Evolutionary conservation across 345 rosid genomes (phyloP).

Genomic region (Geranium brycei): DNA sequence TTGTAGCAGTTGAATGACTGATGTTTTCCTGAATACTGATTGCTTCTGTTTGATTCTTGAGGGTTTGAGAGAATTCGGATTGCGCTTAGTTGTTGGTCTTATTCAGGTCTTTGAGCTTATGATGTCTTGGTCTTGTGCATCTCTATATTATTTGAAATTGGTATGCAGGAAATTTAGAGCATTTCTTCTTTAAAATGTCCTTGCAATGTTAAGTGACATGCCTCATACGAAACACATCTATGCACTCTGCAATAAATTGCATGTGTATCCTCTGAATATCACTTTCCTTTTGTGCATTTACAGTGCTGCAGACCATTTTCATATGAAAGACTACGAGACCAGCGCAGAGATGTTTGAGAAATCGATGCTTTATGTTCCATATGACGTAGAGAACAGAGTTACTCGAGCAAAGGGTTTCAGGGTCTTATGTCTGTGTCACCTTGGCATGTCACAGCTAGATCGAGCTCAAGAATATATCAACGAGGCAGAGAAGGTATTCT

Average conservation of each 20-base stretch:
- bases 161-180: not conserved
- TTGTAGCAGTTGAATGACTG: not conserved
- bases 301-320: conserved; percentile 75
- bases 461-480: conserved; percentile 75
- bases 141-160: not conserved
- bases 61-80: not conserved
- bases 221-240: too few species aligned
- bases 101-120: not conserved
- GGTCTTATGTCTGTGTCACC: conserved; percentile 83
- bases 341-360: conserved; percentile 90
- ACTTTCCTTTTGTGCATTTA: conserved; percentile 2
- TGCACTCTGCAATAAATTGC: too few species aligned
- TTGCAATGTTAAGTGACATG: too few species aligned
- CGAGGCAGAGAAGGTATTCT: conserved; percentile 79
- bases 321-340: conserved; percentile 57
- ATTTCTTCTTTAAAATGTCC: too few species aligned
- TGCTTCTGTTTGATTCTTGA: not conserved
- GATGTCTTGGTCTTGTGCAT: not conserved
- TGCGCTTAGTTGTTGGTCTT: too few species aligned
- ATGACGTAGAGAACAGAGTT: conserved; percentile 48
- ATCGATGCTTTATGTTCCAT: conserved; percentile 78
- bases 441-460: conserved; percentile 68
- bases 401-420: conserved; percentile 87
- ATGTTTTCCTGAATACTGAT: not conserved
- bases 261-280: not conserved